A percentile compares a stretch with the other conserved stretches of the same genome.
These are phyloP conservation scores for Grosmannia huntii DNA, from an alignment of 2,329 filamentous ascomycete genomes.

Conservation along the genomic window DNA sequence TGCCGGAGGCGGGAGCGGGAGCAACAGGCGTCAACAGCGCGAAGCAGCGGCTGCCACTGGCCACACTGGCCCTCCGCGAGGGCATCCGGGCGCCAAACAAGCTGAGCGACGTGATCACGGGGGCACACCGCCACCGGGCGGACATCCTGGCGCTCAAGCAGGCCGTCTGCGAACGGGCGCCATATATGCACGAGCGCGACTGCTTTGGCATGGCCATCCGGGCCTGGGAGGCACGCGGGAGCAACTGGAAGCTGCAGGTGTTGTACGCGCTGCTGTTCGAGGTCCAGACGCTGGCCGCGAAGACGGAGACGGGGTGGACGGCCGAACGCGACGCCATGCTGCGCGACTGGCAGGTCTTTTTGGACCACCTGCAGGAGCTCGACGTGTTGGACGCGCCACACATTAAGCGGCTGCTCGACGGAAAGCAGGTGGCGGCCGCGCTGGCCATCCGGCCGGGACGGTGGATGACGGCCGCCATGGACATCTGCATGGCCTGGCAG, in stretches of 20 bases:
- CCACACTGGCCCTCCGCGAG: constrained; percentile 55
- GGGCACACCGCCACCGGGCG: constrained; percentile 11
- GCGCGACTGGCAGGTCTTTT: constrained; percentile 37
- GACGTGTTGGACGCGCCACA: constrained; percentile 45
- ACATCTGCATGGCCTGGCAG: constrained; percentile 79
- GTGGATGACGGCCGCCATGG: constrained; percentile 75
- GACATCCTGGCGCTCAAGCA: constrained; percentile 29
- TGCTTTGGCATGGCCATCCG: constrained; percentile 63
- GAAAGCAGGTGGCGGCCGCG: constrained; percentile 55
- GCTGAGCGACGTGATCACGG: constrained; percentile 47
- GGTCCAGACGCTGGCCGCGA: constrained; percentile 22
- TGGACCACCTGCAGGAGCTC: constrained; percentile 40
- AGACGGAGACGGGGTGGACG: not conserved
- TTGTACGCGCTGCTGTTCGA: constrained; percentile 57
- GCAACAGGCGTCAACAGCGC: not conserved
- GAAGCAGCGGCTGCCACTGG: constrained; percentile 34
- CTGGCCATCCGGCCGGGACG: constrained; percentile 59
- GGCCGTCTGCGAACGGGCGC: constrained; percentile 29
- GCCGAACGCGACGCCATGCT: constrained; percentile 28
- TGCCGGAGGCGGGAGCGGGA: constrained; percentile 17
- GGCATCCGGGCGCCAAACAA: constrained; percentile 73
- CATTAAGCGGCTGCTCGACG: constrained; percentile 57
- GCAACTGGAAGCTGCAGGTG: constrained; percentile 59
- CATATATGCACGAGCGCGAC: constrained; percentile 42
- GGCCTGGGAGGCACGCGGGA: constrained; percentile 48